Evolutionary conservation across 352 stramenopile species (phyloP).

Genomic region (Pythium scleroteichum): DNA sequence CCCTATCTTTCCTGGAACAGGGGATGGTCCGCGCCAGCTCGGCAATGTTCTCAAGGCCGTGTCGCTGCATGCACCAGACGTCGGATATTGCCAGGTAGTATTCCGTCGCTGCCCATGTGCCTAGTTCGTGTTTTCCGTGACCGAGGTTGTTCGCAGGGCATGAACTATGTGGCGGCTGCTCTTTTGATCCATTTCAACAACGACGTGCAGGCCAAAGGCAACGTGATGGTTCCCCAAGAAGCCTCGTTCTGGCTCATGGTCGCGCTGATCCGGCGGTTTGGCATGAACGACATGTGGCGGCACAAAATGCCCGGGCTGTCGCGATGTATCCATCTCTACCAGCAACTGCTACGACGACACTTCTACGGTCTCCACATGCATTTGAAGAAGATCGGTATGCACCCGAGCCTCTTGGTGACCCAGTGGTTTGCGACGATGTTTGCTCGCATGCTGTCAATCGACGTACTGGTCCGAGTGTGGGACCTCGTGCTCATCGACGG

Average conservation of each 20-base stretch:
- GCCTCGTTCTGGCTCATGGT: constrained; percentile 61
- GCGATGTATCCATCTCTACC: constrained; percentile 74
- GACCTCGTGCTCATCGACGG: constrained; percentile 76
- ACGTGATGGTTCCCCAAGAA: constrained; percentile 38
- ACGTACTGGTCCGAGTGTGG: constrained; percentile 63
- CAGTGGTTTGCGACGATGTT: constrained; percentile 91
- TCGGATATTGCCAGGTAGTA: constrained; percentile 80
- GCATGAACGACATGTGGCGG: constrained; percentile 70
- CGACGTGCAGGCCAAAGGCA: constrained; percentile 5
- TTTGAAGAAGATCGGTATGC: constrained; percentile 77
- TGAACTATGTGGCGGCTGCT: constrained; percentile 82
- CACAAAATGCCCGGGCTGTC: constrained; percentile 79
- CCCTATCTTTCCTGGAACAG: constrained; percentile 17
- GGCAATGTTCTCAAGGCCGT: constrained; percentile 77
- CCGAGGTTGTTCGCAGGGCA: constrained; percentile 40
- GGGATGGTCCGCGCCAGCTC: constrained; percentile 56
- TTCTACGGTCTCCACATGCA: constrained; percentile 69
- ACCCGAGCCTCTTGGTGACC: constrained; percentile 74
- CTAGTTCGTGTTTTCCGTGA: background rate
- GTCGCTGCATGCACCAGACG: constrained; percentile 44
- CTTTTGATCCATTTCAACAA: constrained; percentile 52
- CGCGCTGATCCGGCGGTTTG: constrained; percentile 50
- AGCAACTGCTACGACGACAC: constrained; percentile 65
- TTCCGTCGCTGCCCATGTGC: background rate
- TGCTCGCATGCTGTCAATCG: constrained; percentile 47